Conservation (phyloP, 2,329 filamentous ascomycete genomes). For the Aureobasidium sp. region DNA sequence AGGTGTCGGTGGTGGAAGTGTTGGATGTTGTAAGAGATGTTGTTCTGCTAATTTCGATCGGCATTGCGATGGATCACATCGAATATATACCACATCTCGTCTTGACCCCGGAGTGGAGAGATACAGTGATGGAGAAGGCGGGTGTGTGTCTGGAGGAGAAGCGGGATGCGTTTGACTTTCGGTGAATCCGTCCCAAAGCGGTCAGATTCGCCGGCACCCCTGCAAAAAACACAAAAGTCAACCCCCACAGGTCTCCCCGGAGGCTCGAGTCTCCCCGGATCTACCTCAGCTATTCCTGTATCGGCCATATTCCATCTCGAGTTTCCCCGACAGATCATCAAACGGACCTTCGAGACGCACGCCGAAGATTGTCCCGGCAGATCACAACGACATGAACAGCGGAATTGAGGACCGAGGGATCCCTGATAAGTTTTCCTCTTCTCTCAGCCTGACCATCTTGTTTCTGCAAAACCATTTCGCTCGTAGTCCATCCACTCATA, state of each 20-base stretch:
- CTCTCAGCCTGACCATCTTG: too few species aligned
- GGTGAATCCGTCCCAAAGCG: neutral
- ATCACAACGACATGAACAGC: neutral
- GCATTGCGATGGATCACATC: neutral
- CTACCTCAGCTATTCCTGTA: neutral
- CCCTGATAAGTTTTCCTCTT: too few species aligned
- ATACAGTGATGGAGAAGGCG: neutral
- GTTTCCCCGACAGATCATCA: too few species aligned
- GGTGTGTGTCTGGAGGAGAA: neutral
- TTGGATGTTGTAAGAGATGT: neutral
- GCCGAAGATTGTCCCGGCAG: neutral
- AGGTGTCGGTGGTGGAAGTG: neutral
- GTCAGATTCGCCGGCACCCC: neutral
- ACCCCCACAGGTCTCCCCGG: neutral
- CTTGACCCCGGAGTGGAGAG: neutral
- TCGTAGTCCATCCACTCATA: neutral
- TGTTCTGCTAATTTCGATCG: neutral
- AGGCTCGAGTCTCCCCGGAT: neutral
- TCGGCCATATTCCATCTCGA: too few species aligned
- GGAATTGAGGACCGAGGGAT: too few species aligned
- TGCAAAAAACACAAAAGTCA: neutral
- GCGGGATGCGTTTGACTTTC: neutral
- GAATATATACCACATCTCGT: neutral
- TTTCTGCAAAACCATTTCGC: neutral
- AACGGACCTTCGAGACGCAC: too few species aligned